These are phyloP conservation scores for Rubroboletus pulcherrimus DNA, from an alignment of 768 basidiomycete genomes.

Conservation along the genomic window DNA sequence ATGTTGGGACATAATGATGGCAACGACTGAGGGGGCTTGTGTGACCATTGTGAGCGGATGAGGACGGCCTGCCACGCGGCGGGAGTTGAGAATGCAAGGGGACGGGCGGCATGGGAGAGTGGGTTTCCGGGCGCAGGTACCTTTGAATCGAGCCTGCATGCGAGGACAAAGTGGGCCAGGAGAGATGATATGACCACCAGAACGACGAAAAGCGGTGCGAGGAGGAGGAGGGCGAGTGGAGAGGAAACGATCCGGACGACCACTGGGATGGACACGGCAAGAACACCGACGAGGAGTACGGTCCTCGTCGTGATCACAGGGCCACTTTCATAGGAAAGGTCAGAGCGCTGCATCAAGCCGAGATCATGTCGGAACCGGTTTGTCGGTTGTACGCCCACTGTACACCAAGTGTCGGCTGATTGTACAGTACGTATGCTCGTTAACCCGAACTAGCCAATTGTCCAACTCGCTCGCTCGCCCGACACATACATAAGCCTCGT, in stretches of 20 bases:
- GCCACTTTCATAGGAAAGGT: conserved; percentile 28
- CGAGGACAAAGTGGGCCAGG: conserved; percentile 51
- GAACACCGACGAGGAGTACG: conserved; percentile 53
- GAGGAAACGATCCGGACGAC: conserved; percentile 58
- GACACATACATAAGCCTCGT: conserved; percentile 1
- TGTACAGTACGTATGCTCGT: too few species aligned
- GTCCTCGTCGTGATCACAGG: conserved; percentile 44
- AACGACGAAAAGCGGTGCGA: conserved; percentile 57
- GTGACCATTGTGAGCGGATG: conserved; percentile 88
- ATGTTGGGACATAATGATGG: conserved; percentile 63
- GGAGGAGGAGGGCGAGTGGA: conserved; percentile 58
- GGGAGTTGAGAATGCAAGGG: conserved; percentile 84
- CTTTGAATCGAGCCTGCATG: conserved; percentile 53
- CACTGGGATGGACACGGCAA: conserved; percentile 56
- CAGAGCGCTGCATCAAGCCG: conserved; percentile 16
- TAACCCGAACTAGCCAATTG: background rate
- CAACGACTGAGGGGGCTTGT: conserved; percentile 62
- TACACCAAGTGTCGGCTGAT: background rate
- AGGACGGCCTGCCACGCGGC: conserved; percentile 93
- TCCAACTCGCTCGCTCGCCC: conserved; percentile 4
- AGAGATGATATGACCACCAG: conserved; percentile 50
- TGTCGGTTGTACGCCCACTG: background rate
- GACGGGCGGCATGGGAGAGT: conserved; percentile 59
- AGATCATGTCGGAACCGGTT: background rate
- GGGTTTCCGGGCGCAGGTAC: conserved; percentile 30